phyloP scores from a whole-genome alignment of 1,139 yeast genomes.

The Entelexis sorbosivorans region DNA sequence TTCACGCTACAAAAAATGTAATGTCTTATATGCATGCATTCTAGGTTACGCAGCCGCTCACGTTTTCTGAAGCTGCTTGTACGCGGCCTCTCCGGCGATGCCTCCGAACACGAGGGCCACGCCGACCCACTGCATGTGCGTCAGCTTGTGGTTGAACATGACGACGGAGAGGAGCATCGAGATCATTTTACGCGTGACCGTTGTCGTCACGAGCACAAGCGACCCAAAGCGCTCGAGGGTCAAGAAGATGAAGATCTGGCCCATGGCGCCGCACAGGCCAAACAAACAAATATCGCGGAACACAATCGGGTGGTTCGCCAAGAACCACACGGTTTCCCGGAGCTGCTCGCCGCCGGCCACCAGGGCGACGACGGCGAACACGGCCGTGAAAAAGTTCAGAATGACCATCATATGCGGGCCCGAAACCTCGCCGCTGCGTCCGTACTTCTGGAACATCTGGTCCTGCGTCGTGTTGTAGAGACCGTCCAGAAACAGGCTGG shows the following conservation, averaged over 20 bases:
- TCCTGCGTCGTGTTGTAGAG: constrained; percentile 91
- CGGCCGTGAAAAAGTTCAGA: constrained; percentile 49
- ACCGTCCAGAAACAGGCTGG: constrained; percentile 75
- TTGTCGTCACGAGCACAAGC: constrained; percentile 73
- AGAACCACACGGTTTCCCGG: constrained; percentile 39
- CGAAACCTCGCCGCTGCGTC: constrained; percentile 37
- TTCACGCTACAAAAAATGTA: no score
- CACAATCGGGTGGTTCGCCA: constrained; percentile 40
- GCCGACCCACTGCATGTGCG: constrained; percentile 62
- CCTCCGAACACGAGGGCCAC: constrained; percentile 74
- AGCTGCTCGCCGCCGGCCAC: constrained; percentile 42
- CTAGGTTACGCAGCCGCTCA: not conserved
- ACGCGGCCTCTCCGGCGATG: constrained; percentile 51
- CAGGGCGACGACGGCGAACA: constrained; percentile 30
- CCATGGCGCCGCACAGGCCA: constrained; percentile 74
- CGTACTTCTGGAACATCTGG: constrained; percentile 43
- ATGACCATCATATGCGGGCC: constrained; percentile 87
- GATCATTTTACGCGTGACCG: constrained; percentile 91
- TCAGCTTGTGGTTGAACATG: constrained; percentile 67
- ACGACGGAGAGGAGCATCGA: constrained; percentile 85
- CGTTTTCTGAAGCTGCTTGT: constrained; percentile 15
- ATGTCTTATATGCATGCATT: not conserved
- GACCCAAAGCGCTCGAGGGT: constrained; percentile 80
- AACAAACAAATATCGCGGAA: constrained; percentile 52
- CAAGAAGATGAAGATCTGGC: constrained; percentile 81